These are phyloP conservation scores for Geotrichum ghanense DNA, from an alignment of 805 yeast species.

Conservation along the genomic window DNA sequence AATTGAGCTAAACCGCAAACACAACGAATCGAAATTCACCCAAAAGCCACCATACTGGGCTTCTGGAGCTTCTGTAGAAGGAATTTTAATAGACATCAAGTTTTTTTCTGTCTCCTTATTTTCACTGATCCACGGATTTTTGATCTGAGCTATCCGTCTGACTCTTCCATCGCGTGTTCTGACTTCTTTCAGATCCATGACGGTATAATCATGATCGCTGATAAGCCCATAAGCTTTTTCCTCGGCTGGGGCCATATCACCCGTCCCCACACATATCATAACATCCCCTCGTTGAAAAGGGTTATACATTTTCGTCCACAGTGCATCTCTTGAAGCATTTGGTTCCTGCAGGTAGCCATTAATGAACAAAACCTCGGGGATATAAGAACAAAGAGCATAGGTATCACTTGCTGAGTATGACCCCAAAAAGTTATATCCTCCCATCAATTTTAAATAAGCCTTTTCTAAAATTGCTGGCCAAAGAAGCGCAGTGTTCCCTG, in stretches of 20 bases:
- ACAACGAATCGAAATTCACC: conserved; percentile 24
- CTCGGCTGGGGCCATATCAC: conserved; percentile 26
- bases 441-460: conserved; percentile 52
- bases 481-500: conserved; percentile 22
- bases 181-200: conserved; percentile 29
- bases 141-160: conserved; percentile 21
- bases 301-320: conserved; percentile 28
- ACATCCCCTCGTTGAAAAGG: conserved; percentile 28
- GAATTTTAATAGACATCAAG: conserved; percentile 2
- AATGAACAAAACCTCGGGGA: conserved; percentile 45
- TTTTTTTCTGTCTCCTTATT: conserved; percentile 1
- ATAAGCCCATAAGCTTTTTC: conserved; percentile 31
- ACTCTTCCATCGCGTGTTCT: conserved; percentile 2
- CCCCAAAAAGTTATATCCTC: conserved; percentile 56
- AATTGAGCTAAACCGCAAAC: conserved; percentile 34
- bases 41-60: conserved; percentile 14
- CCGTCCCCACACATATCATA: conserved; percentile 62
- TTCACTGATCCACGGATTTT: conserved; percentile 36
- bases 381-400: conserved; percentile 54
- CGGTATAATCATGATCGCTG: conserved; percentile 61
- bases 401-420: conserved; percentile 69
- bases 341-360: conserved; percentile 24
- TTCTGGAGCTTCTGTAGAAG: conserved; percentile 4
- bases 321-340: conserved; percentile 9
- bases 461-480: conserved; percentile 76